These are phyloP conservation scores for Ceratobasidium sp. DNA, from an alignment of 1,284 basidiomycete genomes.

Conservation along the genomic window DNA sequence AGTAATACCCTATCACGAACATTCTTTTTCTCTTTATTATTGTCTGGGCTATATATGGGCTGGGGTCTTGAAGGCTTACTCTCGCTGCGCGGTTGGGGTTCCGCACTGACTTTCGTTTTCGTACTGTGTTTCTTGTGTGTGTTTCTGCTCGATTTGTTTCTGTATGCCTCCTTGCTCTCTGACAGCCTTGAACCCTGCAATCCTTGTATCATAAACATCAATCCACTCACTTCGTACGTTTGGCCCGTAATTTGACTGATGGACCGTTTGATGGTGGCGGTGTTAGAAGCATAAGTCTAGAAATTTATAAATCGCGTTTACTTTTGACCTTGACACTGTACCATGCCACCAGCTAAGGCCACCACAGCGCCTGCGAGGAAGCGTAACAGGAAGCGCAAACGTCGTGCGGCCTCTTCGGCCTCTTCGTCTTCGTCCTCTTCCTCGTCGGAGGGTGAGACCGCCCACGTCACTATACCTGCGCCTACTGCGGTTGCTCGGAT, in stretches of 20 bases:
- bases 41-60: conserved; percentile 27
- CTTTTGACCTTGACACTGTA: background rate
- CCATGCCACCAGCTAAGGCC: conserved; percentile 27
- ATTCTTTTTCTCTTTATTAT: conserved; percentile 26
- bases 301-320: background rate
- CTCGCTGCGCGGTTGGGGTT: conserved; percentile 21
- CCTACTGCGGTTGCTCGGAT: conserved; percentile 30
- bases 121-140: conserved; percentile 7
- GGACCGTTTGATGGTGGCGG: conserved; percentile 31
- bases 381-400: conserved; percentile 58
- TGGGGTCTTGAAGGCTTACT: conserved; percentile 4
- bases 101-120: background rate
- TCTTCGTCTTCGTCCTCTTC: conserved; percentile 54
- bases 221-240: conserved; percentile 12
- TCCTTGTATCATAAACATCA: conserved; percentile 33
- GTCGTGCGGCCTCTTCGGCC: conserved; percentile 57
- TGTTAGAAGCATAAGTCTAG: conserved; percentile 10
- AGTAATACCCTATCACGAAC: conserved; percentile 17
- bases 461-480: conserved; percentile 42
- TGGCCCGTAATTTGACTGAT: conserved; percentile 22
- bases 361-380: conserved; percentile 49
- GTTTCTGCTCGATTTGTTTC: conserved; percentile 1
- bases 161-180: background rate
- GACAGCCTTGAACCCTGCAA: conserved; percentile 8
- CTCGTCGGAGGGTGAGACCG: conserved; percentile 48